Percentiles rank a stretch among this genome's conserved stretches.
These are phyloP conservation scores for Termitomyces sp. DNA, from an alignment of 768 basidiomycete species.

Conservation along the genomic window DNA sequence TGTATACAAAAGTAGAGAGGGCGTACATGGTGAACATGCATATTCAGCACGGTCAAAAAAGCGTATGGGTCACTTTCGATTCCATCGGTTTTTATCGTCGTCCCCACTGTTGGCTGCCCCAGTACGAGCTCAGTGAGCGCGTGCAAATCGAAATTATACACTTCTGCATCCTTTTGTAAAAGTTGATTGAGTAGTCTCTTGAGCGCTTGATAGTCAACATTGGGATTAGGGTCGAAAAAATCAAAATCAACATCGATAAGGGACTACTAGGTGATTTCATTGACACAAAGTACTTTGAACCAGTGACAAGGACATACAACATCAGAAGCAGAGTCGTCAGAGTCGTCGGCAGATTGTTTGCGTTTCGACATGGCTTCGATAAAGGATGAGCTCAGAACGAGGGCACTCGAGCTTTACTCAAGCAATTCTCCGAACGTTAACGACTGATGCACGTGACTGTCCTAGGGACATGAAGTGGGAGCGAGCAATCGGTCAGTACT, in stretches of 20 bases:
- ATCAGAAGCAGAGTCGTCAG: conserved; percentile 32
- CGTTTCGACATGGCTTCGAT: conserved; percentile 41
- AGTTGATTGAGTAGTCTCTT: conserved; percentile 68
- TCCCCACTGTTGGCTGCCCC: conserved; percentile 69
- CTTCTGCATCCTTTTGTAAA: conserved; percentile 68
- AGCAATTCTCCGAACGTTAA: no score
- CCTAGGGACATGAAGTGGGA: no score
- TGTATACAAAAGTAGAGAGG: conserved; percentile 11
- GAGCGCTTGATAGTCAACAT: conserved; percentile 81
- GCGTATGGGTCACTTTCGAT: conserved; percentile 89
- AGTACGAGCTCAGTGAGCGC: conserved; percentile 79
- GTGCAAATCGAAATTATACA: conserved; percentile 48
- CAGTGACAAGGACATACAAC: conserved; percentile 14
- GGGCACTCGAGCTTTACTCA: no score
- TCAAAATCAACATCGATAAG: conserved; percentile 89
- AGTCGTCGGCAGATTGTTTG: conserved; percentile 39
- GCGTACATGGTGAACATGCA: conserved; percentile 58
- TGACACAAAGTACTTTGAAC: neutral
- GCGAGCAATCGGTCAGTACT: no score
- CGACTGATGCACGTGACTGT: no score
- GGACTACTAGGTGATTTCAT: conserved; percentile 31
- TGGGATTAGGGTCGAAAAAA: conserved; percentile 84
- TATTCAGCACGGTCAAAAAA: conserved; percentile 73
- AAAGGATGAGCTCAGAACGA: neutral
- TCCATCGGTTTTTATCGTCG: conserved; percentile 86